Evolutionary conservation across 179 eudicot species (phyloP).

Genomic region (Gypsophila paniculata): DNA sequence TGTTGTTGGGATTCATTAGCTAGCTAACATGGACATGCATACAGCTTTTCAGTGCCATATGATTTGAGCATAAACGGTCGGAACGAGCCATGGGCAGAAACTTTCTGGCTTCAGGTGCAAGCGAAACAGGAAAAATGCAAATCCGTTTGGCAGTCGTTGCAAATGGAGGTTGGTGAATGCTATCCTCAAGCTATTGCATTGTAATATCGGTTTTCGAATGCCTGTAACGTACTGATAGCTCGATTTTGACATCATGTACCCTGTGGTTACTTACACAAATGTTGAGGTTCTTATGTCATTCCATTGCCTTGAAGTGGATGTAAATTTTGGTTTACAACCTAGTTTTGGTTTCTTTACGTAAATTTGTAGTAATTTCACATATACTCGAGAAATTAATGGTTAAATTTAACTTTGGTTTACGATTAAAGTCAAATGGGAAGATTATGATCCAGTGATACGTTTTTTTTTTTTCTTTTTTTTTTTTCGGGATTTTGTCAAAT

Average conservation of each 20-base stretch:
- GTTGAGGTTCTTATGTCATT: background rate
- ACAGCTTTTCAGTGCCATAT: slow-evolving; percentile 85
- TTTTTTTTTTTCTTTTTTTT: no score
- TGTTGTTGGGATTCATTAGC: slow-evolving; percentile 2
- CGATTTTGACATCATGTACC: background rate
- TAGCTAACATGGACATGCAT: slow-evolving; percentile 6
- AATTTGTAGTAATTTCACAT: no score
- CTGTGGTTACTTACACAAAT: background rate
- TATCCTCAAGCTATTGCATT: slow-evolving; percentile 79
- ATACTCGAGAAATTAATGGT: no score
- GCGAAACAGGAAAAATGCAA: slow-evolving; percentile 60
- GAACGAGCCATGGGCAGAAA: slow-evolving; percentile 74
- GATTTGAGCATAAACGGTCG: slow-evolving; percentile 72
- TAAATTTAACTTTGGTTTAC: no score
- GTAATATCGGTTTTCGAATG: slow-evolving; percentile 22
- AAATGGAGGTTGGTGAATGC: slow-evolving; percentile 67
- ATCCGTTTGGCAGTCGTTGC: slow-evolving; percentile 62
- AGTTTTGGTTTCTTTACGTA: background rate
- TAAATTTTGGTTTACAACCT: no score
- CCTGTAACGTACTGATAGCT: background rate
- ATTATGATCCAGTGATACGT: no score
- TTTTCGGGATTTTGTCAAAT: no score
- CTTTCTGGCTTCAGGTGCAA: slow-evolving; percentile 44
- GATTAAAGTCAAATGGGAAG: no score
- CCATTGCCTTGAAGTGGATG: background rate